Percentiles rank a stretch among this genome's conserved stretches.
These are phyloP conservation scores for Suhomyces xylopsoci DNA, from an alignment of 805 yeast genomes.

Conservation along the genomic window DNA sequence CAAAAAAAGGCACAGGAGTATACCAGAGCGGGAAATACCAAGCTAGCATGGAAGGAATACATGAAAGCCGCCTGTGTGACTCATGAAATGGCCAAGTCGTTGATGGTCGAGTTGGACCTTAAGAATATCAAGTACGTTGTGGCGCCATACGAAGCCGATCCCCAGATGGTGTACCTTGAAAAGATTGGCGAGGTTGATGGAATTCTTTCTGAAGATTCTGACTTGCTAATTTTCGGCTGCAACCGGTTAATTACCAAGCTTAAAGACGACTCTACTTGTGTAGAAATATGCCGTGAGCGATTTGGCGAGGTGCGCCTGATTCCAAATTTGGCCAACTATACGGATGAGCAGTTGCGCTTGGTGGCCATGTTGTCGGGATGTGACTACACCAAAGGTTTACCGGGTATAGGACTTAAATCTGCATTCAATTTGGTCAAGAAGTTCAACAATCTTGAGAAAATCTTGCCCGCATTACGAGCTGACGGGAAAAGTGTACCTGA, in stretches of 20 bases:
- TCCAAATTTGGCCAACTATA: slow-evolving; percentile 49
- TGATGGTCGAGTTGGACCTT: slow-evolving; percentile 66
- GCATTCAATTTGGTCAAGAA: slow-evolving; percentile 62
- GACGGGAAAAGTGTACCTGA: slow-evolving; percentile 63
- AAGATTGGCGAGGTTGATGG: slow-evolving; percentile 73
- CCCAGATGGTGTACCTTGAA: slow-evolving; percentile 92
- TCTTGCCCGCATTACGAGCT: slow-evolving; percentile 52
- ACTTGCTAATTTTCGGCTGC: slow-evolving; percentile 86
- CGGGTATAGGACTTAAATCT: slow-evolving; percentile 74
- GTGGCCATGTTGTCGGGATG: slow-evolving; percentile 94
- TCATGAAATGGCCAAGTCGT: slow-evolving; percentile 84
- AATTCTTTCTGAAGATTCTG: slow-evolving; percentile 92
- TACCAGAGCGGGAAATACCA: slow-evolving; percentile 51
- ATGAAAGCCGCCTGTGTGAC: slow-evolving; percentile 83
- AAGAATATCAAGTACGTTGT: slow-evolving; percentile 69
- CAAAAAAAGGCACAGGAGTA: slow-evolving; percentile 51
- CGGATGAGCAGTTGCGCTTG: slow-evolving; percentile 58
- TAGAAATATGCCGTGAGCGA: slow-evolving; percentile 60
- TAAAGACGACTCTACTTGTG: slow-evolving; percentile 69
- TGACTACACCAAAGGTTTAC: slow-evolving; percentile 87
- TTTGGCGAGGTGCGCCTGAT: slow-evolving; percentile 47
- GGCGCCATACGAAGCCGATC: slow-evolving; percentile 98
- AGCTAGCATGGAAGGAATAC: slow-evolving; percentile 63
- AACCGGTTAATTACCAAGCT: slow-evolving; percentile 72
- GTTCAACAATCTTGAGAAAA: slow-evolving; percentile 50